Base-by-base conservation (phyloP, 495 filamentous ascomycete genomes). In the Staphylotrichum longicolle region DNA sequence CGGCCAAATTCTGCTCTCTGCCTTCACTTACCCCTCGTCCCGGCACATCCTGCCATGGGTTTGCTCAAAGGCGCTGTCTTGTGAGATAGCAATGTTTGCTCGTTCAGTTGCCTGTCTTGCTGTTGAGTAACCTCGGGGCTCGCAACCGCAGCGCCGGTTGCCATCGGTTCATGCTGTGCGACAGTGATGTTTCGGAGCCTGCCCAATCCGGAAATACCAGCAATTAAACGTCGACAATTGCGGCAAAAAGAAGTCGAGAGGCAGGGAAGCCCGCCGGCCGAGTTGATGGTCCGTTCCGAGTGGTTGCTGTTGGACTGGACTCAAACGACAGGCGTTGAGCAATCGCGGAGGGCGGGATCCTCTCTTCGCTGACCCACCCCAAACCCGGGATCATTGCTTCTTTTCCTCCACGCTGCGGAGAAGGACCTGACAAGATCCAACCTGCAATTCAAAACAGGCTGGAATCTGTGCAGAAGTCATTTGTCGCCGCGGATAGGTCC, bases 111-210 rank as follows among this genome's bases (percentile, higher is more conserved):
- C 20, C 20, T 27, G 20, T 27, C 20, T 27, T 27, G 20, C 20
- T 27, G 20, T 27, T 27, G 20, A 27, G 20, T 27, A 27, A 27
- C 20, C 20, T 27, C 20, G 20, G 20, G 20, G 20, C 20, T 27
- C 20, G 20, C 20, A 27, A 27, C 20, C 20, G 50, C 34, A 42
- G 7, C 4, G 8, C 40, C 57, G 49, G 48, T 14, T 52, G 57
- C 39, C 57, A 45, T 60, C 48, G 39, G 57, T 45, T 34, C 32
- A 60, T 55, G 53, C 37, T 14, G 53, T 44, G 53, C 53, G 20
- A 55, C 53, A 44, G 52, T 20, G 11, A 10, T 55, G 52, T 55
- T 34, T 55, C 37, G 52, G 39, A 44, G 52, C 39, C 9, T 5
- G 11, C 39, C 27, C 39, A 40, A 53, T 52, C 40, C 15, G 42